Percentiles rank a stretch among this genome's conserved stretches.
Conservation (phyloP, 768 basidiomycete species). For the Leccinellum albellum region DNA sequence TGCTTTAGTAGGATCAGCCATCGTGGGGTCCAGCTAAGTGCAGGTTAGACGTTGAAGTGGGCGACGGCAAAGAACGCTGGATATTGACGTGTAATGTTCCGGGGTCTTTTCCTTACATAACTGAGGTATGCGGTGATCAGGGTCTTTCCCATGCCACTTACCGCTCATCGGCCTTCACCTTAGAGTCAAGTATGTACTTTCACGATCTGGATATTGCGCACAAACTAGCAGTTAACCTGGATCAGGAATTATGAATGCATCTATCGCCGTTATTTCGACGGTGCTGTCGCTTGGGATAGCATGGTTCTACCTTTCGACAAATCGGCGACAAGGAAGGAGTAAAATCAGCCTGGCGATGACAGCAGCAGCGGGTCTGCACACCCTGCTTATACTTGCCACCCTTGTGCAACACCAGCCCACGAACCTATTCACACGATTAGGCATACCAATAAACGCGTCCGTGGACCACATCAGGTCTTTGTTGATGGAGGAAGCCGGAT, state of each 20-base stretch:
- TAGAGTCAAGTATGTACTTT: too few species aligned
- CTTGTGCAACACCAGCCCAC: conserved; percentile 39
- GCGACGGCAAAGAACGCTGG: conserved; percentile 1
- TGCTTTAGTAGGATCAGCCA: conserved; percentile 78
- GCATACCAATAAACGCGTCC: conserved; percentile 51
- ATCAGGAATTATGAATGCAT: conserved; percentile 2
- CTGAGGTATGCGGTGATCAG: conserved; percentile 9
- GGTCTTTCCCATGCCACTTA: too few species aligned
- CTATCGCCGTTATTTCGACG: conserved; percentile 9
- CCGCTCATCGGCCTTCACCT: too few species aligned
- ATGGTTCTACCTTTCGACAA: conserved; percentile 14
- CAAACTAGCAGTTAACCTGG: too few species aligned
- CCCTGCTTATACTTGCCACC: conserved; percentile 14
- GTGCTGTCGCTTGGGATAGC: conserved; percentile 16
- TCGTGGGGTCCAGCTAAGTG: conserved; percentile 24
- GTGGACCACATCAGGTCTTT: conserved; percentile 48
- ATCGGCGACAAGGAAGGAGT: conserved; percentile 1
- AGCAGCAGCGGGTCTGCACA: conserved; percentile 13
- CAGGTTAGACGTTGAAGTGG: conserved; percentile 4
- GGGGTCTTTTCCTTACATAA: conserved; percentile 10
- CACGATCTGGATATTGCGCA: too few species aligned
- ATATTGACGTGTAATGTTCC: conserved; percentile 17
- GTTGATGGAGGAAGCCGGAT: conserved; percentile 41
- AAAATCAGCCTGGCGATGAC: conserved; percentile 4
- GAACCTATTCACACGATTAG: conserved; percentile 59